These are phyloP conservation scores for Chalara sp. DNA, from an alignment of 2,329 filamentous ascomycete species.

Conservation along the genomic window DNA sequence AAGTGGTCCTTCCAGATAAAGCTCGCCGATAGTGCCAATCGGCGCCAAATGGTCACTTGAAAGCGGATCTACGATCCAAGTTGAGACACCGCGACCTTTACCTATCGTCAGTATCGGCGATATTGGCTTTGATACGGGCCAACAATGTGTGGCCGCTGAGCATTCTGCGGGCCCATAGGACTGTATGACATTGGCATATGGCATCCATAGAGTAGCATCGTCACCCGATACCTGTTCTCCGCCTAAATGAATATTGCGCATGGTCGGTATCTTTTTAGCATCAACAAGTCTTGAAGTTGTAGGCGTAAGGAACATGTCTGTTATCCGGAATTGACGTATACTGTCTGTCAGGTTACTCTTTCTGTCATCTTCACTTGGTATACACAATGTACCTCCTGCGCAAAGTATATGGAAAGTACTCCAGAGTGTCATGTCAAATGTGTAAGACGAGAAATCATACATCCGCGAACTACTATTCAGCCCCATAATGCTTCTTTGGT, in stretches of 20 bases:
- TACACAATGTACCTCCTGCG: conserved; percentile 31
- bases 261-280: conserved; percentile 9
- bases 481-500: conserved; percentile 19
- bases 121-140: background rate
- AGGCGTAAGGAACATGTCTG: conserved; percentile 19
- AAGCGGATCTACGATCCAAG: conserved; percentile 31
- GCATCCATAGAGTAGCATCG: conserved; percentile 31
- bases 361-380: conserved; percentile 31
- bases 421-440: conserved; percentile 31
- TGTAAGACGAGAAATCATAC: conserved; percentile 9
- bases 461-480: conserved; percentile 7
- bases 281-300: conserved; percentile 18
- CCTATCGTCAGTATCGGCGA: background rate
- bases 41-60: conserved; percentile 13
- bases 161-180: conserved; percentile 59
- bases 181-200: conserved; percentile 28
- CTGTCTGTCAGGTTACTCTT: conserved; percentile 29
- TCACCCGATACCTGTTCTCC: conserved; percentile 29
- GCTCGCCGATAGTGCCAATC: conserved; percentile 17
- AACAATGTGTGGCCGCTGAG: background rate
- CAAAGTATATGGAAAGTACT: conserved; percentile 24
- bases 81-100: background rate
- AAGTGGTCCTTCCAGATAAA: conserved; percentile 38
- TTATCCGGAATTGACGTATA: conserved; percentile 13
- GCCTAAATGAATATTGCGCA: conserved; percentile 15